A percentile compares a stretch with the other conserved stretches of the same genome.
These are phyloP conservation scores for Picea sitchensis DNA, from an alignment of 75 land plant genomes.

Conservation along the genomic window DNA sequence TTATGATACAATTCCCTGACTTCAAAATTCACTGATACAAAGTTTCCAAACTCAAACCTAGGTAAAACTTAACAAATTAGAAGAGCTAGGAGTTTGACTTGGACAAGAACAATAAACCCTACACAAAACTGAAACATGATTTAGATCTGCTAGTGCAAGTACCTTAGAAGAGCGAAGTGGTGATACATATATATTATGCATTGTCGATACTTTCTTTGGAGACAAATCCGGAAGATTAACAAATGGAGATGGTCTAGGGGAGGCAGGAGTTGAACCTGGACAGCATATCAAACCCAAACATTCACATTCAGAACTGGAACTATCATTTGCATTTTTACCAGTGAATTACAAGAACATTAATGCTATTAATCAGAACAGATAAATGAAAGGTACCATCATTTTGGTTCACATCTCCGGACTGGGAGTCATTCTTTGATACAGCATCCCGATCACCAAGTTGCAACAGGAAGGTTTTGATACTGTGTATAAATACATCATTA, in stretches of 20 bases:
- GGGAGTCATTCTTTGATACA: slow-evolving; percentile 18
- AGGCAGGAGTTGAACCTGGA: slow-evolving; percentile 66
- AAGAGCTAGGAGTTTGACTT: too few species aligned
- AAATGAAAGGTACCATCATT: slow-evolving; percentile 33
- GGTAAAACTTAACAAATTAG: too few species aligned
- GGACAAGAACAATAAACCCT: too few species aligned
- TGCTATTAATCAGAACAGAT: too few species aligned
- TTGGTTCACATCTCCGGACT: slow-evolving; percentile 30
- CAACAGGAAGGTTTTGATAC: slow-evolving; percentile 66
- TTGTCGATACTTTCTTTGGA: slow-evolving; percentile 88
- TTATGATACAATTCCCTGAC: too few species aligned
- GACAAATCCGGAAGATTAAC: slow-evolving; percentile 92
- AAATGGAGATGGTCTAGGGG: slow-evolving; percentile 64
- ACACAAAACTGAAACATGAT: too few species aligned
- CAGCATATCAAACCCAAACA: background rate
- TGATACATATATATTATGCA: slow-evolving; percentile 88
- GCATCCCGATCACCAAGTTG: slow-evolving; percentile 50
- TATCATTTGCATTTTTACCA: too few species aligned
- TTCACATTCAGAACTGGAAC: too few species aligned
- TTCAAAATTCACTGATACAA: too few species aligned
- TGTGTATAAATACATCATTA: slow-evolving; percentile 80
- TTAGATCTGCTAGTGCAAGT: background rate
- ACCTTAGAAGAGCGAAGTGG: slow-evolving; percentile 88
- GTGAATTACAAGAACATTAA: too few species aligned
- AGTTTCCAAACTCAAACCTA: too few species aligned